Base-by-base conservation (phyloP, 73 alveolate genomes). In the Stentor roeselii region DNA sequence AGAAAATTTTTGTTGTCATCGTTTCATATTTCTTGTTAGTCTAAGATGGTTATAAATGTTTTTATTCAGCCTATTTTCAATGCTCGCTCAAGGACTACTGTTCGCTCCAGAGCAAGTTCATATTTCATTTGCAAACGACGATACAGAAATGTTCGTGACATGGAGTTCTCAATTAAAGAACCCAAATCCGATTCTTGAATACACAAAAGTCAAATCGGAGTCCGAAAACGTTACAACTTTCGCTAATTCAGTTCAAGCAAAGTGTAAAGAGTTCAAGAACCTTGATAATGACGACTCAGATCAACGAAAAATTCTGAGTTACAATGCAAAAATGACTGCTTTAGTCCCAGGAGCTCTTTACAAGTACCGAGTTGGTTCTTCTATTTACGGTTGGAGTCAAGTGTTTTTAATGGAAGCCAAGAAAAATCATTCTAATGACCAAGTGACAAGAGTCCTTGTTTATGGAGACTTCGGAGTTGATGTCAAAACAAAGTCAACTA, bases 201-300 rank as follows among this genome's bases (percentile, higher is more conserved):
- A 84, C 37, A 40, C 41, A 36, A 89, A 95, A 83, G 35, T 76
- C 59, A 50, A 85, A 15, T 58, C 40, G 30, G 41, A 74, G 39
- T 88, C 92, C 32, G 36, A 86, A 60, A 92, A 82, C 15, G 95
- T 95, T 14, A 67, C 86, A 60, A 86, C 67, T 50, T 90, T 86
- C 38, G 86, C 75, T 76, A 86, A 88, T 40, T 60, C 86, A 14
- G 92, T 88, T 74, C 58, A 42, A 42, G 89, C 83, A 76, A 95
- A 95, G 3, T 94, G 97, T 15, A 82, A 91, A 83, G 84, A 59
- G 3, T 80, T 60, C 61, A 32, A 32, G 3, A 83, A 82, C 34
- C 59, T 82, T 80, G 3, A 82, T 36, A 35, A 36, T 58, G 59
- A 41, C 84, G 59, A 80, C n/a, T n/a, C n/a, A n/a, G n/a, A n/a